Evolutionary conservation across 2,329 filamentous ascomycete genomes (phyloP).

Genomic region (Fusarium decemcellulare): DNA sequence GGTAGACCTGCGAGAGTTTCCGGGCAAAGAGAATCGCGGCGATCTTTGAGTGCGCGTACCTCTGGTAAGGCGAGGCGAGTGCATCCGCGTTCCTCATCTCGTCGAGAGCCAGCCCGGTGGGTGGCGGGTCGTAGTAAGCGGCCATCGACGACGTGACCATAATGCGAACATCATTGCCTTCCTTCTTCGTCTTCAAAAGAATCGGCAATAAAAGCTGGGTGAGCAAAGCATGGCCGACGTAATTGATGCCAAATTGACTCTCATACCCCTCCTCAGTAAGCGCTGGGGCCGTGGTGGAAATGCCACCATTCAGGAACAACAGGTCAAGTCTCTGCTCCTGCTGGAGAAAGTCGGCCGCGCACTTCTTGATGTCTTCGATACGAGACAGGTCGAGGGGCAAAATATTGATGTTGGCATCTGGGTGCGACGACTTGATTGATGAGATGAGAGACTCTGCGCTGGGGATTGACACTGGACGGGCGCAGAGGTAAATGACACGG

Average conservation of each 20-base stretch:
- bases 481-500: too few relatives aligned
- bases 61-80: constrained; percentile 1
- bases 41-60: not conserved
- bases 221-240: not conserved
- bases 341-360: too few relatives aligned
- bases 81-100: not conserved
- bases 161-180: not conserved
- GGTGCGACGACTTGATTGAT: too few relatives aligned
- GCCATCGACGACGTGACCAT: not conserved
- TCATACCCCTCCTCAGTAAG: constrained; percentile 1
- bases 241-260: constrained; percentile 1
- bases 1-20: not conserved
- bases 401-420: too few relatives aligned
- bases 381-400: too few relatives aligned
- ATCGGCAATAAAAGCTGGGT: not conserved
- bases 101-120: not conserved
- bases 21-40: not conserved
- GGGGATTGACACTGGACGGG: too few relatives aligned
- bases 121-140: not conserved
- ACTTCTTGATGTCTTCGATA: too few relatives aligned
- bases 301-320: not conserved
- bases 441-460: too few relatives aligned
- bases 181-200: not conserved
- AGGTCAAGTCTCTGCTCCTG: not conserved
- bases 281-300: not conserved